Conservation (phyloP, 352 stramenopile genomes). For the Blastocystis sp. region DNA sequence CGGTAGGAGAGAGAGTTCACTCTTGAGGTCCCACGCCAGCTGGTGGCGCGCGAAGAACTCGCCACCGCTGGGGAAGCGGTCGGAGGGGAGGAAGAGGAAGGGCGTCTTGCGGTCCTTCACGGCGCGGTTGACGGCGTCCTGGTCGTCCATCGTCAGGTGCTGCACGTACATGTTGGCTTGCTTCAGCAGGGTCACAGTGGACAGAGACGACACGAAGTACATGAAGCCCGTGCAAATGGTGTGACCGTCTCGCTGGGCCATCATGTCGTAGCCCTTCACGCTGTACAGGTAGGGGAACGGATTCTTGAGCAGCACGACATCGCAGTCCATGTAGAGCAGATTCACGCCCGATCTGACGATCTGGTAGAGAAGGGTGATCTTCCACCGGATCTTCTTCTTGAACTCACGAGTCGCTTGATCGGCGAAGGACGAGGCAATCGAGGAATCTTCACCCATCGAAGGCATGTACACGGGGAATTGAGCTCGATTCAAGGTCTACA, state of each 20-base stretch:
- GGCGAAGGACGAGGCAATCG: background rate
- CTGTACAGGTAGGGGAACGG: background rate
- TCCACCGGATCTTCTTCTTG: slow-evolving; percentile 21
- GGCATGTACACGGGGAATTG: background rate
- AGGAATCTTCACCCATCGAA: background rate
- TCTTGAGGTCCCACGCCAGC: slow-evolving; percentile 34
- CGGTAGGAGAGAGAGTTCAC: background rate
- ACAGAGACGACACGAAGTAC: slow-evolving; percentile 18
- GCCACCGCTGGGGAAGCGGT: background rate
- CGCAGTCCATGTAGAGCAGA: slow-evolving; percentile 47
- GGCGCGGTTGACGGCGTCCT: background rate
- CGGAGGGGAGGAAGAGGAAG: slow-evolving; percentile 11
- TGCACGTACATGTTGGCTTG: background rate
- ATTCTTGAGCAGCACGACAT: slow-evolving; percentile 38
- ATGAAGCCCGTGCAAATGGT: slow-evolving; percentile 53
- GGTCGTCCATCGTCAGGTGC: background rate
- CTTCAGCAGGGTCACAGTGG: background rate
- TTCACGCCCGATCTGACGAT: background rate
- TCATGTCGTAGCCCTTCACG: slow-evolving; percentile 19
- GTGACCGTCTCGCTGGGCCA: slow-evolving; percentile 11
- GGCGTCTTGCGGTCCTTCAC: background rate
- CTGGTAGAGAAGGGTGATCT: slow-evolving; percentile 32
- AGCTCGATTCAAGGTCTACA: background rate
- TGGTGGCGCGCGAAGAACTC: slow-evolving; percentile 34
- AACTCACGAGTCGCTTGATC: slow-evolving; percentile 10